phyloP scores from a whole-genome alignment of 2,329 filamentous ascomycete genomes.

The Talaromyces sp. region DNA sequence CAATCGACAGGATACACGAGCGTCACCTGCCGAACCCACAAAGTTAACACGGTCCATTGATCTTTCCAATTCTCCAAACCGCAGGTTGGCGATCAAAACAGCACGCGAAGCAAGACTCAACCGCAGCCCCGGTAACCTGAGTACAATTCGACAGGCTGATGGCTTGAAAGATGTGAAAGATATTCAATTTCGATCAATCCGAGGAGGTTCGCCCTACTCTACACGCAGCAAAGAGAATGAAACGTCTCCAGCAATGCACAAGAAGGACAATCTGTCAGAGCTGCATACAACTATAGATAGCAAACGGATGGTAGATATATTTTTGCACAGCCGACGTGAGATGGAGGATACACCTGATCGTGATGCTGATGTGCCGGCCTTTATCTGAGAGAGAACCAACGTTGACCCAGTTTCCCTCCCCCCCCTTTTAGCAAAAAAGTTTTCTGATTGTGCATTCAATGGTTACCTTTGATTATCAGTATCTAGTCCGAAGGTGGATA shows the following conservation, averaged over 20 bases:
- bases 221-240: slow-evolving; percentile 28
- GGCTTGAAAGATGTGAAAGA: slow-evolving; percentile 18
- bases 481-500: neutral
- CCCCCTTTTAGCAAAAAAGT: neutral
- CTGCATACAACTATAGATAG: slow-evolving; percentile 25
- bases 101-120: slow-evolving; percentile 17
- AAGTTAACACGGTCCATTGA: slow-evolving; percentile 19
- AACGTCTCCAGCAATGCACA: slow-evolving; percentile 12
- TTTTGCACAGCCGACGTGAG: slow-evolving; percentile 30
- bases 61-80: slow-evolving; percentile 28
- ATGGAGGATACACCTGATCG: neutral
- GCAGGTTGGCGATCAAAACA: slow-evolving; percentile 16
- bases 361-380: neutral
- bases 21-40: neutral
- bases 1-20: neutral
- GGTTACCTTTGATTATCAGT: neutral
- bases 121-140: slow-evolving; percentile 1
- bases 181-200: slow-evolving; percentile 24
- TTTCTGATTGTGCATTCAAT: neutral
- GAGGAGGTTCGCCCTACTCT: slow-evolving; percentile 17
- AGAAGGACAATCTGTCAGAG: slow-evolving; percentile 16
- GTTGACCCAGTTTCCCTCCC: neutral
- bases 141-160: slow-evolving; percentile 19
- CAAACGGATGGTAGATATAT: slow-evolving; percentile 35
- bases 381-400: neutral